These are phyloP conservation scores for Entophlyctis helioformis DNA, from an alignment of 192 early-diverging fungal genomes.

Conservation along the genomic window DNA sequence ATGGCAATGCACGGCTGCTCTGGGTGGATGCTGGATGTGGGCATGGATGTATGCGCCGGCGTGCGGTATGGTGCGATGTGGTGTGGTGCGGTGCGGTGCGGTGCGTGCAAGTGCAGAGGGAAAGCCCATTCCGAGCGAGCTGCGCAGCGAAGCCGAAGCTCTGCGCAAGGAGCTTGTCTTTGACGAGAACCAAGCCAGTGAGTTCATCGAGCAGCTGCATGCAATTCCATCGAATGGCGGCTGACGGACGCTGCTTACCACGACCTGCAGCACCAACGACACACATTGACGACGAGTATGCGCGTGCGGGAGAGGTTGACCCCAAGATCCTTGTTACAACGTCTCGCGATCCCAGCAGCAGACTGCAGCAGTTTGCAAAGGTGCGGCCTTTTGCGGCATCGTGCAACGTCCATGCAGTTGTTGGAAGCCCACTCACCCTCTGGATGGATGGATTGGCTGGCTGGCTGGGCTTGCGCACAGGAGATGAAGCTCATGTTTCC, in stretches of 20 bases:
- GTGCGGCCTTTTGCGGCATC: constrained; percentile 9
- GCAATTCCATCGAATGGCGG: too few species aligned
- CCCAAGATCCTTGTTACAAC: constrained; percentile 97
- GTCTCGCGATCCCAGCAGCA: constrained; percentile 82
- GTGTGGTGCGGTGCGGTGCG: too few species aligned
- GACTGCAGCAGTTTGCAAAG: constrained; percentile 92
- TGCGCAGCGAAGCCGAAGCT: constrained; percentile 61
- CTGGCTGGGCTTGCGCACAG: too few species aligned
- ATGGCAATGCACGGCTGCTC: background rate
- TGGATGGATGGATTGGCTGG: too few species aligned
- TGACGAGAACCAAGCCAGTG: constrained; percentile 79
- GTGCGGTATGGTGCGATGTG: too few species aligned
- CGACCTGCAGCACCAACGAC: constrained; percentile 22
- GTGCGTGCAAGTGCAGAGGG: constrained; percentile 71
- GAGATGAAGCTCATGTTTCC: constrained; percentile 94
- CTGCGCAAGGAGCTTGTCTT: constrained; percentile 70
- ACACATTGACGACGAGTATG: constrained; percentile 96
- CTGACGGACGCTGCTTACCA: background rate
- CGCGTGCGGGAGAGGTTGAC: constrained; percentile 81
- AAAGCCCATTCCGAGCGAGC: constrained; percentile 74
- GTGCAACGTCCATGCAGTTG: too few species aligned
- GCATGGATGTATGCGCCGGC: background rate
- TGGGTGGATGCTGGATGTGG: background rate
- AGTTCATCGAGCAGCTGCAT: background rate
- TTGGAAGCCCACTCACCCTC: too few species aligned